Base-by-base conservation (phyloP, 129 eudicot genomes). In the sunflower (Helianthus annuus) region DNA sequence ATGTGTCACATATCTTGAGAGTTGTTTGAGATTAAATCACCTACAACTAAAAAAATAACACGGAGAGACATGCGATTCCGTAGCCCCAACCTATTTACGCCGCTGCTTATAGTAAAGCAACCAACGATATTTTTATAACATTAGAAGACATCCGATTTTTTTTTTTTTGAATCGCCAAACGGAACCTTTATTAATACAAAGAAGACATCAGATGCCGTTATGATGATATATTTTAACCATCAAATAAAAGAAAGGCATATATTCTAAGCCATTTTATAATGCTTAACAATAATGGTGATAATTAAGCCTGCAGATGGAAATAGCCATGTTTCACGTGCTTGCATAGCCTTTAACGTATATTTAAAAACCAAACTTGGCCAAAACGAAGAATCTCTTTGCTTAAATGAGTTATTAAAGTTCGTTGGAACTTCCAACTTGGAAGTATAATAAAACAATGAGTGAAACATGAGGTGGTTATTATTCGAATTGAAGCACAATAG, bases 231-330 rank as follows among this genome's bases (percentile, higher is more conserved):
- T 51, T 51, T 51, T 51, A 51, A 13, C n/a, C 15, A n/a, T 51
- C 56, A 16, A 51, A 13, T 51, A 51, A 59, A 29, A 36, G 45
- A 72, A 22, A 72, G 12, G 77, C 60, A 72, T 68, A 72, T 61
- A 72, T 72, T 48, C 77, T 32, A 34, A 61, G 34, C 68, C 4
- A 32, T 48, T 61, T 72, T 59, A 27, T 40, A 57, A 75, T 65
- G 79, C 58, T 4, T 3, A 64, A 42, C 44, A 75, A 74, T 24
- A 74, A 36, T 19, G 53, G 64, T 59, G 22, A 49, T 59, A 9
- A 39, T 54, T 56, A 40, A 56, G 53, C 70, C 32, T 73, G 61
- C 39, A 62, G 6, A 73, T 11, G 14, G 15, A 34, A 52, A n/a
- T 16, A 52, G 42, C 34, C 52, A 69, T 7, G 27, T 13, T 69